Conservation (phyloP, 1,284 basidiomycete genomes). For the Irpex lacteus region DNA sequence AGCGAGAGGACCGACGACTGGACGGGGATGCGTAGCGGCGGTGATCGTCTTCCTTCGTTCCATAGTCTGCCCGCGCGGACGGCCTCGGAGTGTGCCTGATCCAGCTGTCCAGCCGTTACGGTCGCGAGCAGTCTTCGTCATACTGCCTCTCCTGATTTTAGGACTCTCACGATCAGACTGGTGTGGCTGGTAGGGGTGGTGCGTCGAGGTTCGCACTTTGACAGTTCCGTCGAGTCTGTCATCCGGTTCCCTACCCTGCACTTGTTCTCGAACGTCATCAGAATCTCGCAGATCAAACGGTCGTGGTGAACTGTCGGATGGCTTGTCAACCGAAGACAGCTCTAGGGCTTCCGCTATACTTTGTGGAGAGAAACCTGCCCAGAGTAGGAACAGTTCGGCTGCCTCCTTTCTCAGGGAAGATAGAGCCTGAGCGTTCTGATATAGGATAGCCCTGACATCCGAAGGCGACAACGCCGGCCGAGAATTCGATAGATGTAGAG, state of each 20-base stretch:
- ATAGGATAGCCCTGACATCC: constrained; percentile 55
- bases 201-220: not conserved
- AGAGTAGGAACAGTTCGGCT: constrained; percentile 64
- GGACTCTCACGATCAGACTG: not conserved
- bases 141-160: not conserved
- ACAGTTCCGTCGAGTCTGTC: not conserved
- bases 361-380: constrained; percentile 28
- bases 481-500: constrained; percentile 43
- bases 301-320: too few relatives aligned
- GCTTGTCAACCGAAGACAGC: not conserved
- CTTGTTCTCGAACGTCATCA: not conserved
- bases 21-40: not conserved
- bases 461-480: constrained; percentile 41
- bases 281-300: not conserved
- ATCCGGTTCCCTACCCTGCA: not conserved
- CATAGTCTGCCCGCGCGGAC: not conserved
- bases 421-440: constrained; percentile 58
- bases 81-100: not conserved
- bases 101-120: not conserved
- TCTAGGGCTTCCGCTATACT: not conserved
- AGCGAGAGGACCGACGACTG: not conserved
- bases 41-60: not conserved
- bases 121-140: not conserved
- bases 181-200: not conserved
- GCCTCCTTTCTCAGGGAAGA: constrained; percentile 57